Evolutionary conservation across 805 yeast genomes (phyloP), one percentile per base, ranked within the genome.

Genomic region (Kazachstania kunashirensis): DNA sequence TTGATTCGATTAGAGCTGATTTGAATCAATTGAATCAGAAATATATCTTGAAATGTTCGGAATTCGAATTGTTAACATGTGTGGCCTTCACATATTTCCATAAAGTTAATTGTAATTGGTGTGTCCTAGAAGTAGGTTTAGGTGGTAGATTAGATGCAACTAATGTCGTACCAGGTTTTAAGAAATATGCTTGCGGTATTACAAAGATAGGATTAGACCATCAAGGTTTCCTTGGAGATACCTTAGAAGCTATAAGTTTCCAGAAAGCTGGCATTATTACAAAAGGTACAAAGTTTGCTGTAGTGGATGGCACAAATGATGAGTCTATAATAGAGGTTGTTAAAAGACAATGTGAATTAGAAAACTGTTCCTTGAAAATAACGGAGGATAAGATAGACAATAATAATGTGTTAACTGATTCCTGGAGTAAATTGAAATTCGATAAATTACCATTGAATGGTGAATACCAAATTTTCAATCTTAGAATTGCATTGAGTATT

Each of bases 81-180:
- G 75, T 82, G 0, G 97, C 96, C 1, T 76, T 85, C 48, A 73
- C 79, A 47, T 72, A 84, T 17, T 92, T 92, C 55, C 66, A 67
- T 26, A 50, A 68, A 9, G 65, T 66, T 29, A 57, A 68, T 1
- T 80, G 86, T 5, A 77, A 79, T 17, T 61, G 81, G 37, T 96
- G 95, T 0, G 75, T 89, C 1, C 59, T 89, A n/a, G 98, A 89
- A 57, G 96, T 86, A 4, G 98, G 98, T 0, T 63, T 92, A 6
- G 98, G 98, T 2, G 98, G 98, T 0, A 59, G 82, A 29, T 55
- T 76, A 10, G 98, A 89, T 59, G 84, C 96, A 1, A 89, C 98
- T 0, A 89, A 89, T 61, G 83, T 83, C 0, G 55, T 80, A 2
- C 59, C 60, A 7, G 59, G 59, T 2, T 41, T 44, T 9, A 68